phyloP scores from a whole-genome alignment of 2,329 filamentous ascomycete species.

The Dactylellina cionopaga region DNA sequence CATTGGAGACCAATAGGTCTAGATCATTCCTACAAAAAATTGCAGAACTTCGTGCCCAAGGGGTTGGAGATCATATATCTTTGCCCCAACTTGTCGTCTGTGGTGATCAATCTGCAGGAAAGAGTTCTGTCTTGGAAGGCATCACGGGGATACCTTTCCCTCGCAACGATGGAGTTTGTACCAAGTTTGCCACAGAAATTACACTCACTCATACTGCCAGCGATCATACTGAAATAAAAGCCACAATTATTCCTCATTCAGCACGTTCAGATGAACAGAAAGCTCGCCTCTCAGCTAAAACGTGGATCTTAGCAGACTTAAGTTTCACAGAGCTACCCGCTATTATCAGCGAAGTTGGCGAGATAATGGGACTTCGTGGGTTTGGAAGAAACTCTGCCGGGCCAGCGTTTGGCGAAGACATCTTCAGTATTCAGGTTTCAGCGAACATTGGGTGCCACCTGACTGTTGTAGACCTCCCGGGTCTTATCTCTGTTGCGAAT shows the following conservation, averaged over 20 bases:
- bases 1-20: constrained; percentile 8
- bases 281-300: neutral
- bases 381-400: constrained; percentile 1
- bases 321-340: constrained; percentile 14
- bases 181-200: constrained; percentile 50
- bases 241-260: constrained; percentile 14
- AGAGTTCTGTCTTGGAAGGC: constrained; percentile 50
- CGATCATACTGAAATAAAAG: constrained; percentile 1
- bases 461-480: constrained; percentile 65
- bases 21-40: constrained; percentile 35
- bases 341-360: constrained; percentile 4
- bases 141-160: constrained; percentile 41
- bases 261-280: constrained; percentile 12
- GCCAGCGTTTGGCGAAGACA: constrained; percentile 56
- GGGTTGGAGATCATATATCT: constrained; percentile 47
- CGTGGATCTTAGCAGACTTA: neutral
- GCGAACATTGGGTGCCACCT: constrained; percentile 59
- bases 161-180: constrained; percentile 42
- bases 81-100: constrained; percentile 53
- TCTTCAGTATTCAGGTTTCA: constrained; percentile 56
- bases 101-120: constrained; percentile 52
- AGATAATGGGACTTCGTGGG: constrained; percentile 20
- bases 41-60: constrained; percentile 32
- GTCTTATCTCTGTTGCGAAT: constrained; percentile 61
- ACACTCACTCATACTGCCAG: constrained; percentile 36